phyloP scores from a whole-genome alignment of 1,284 basidiomycete species.

The Tranzscheliella williamsii region DNA sequence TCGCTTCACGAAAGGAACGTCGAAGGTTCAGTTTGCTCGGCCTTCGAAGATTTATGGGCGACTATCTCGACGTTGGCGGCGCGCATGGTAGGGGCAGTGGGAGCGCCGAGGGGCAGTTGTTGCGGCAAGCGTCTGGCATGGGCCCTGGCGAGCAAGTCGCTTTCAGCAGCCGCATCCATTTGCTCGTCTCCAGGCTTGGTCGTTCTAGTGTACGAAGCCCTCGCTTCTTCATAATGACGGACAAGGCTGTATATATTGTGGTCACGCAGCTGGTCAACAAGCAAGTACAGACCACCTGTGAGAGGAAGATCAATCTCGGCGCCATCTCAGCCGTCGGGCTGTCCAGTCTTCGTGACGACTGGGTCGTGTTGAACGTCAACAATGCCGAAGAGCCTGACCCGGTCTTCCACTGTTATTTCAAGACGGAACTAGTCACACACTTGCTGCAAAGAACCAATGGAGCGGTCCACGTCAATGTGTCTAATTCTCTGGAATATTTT shows the following conservation, averaged over 20 bases:
- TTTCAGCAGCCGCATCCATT: constrained; percentile 82
- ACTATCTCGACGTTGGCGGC: constrained; percentile 85
- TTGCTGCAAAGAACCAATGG: constrained; percentile 80
- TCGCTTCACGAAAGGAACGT: constrained; percentile 90
- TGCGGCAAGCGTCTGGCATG: constrained; percentile 75
- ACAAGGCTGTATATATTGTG: constrained; percentile 84
- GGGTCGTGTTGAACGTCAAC: constrained; percentile 71
- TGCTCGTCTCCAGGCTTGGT: constrained; percentile 82
- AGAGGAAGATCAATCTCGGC: constrained; percentile 85
- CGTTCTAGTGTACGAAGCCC: constrained; percentile 91
- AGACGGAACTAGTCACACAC: constrained; percentile 88
- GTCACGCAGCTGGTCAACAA: constrained; percentile 67
- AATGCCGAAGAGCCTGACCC: constrained; percentile 86
- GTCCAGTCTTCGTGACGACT: constrained; percentile 91
- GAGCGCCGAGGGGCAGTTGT: constrained; percentile 75
- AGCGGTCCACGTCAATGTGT: constrained; percentile 69
- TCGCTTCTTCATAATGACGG: constrained; percentile 84
- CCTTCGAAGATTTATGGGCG: constrained; percentile 92
- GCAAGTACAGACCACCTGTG: constrained; percentile 70
- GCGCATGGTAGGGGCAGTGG: constrained; percentile 66
- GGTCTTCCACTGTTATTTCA: constrained; percentile 86
- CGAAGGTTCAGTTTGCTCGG: constrained; percentile 89
- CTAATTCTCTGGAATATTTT: constrained; percentile 66
- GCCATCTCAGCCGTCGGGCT: constrained; percentile 83
- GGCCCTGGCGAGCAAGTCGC: constrained; percentile 59